Evolutionary conservation across 345 rosid species (phyloP).

Genomic region (Gossypium anomalum): DNA sequence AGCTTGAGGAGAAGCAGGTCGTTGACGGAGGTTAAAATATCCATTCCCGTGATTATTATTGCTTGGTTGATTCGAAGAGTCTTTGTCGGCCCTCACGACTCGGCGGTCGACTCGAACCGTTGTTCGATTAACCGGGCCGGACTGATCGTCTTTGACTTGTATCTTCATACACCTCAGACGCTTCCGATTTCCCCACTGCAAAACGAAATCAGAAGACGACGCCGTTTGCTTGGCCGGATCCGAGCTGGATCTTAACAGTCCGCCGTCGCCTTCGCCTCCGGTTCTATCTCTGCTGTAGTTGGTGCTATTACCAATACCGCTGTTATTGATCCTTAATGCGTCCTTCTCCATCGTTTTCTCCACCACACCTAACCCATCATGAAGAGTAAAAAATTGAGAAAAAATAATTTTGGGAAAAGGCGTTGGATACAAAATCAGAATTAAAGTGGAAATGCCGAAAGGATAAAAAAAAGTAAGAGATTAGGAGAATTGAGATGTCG

Average conservation of each 20-base stretch:
- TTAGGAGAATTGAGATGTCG: not conserved
- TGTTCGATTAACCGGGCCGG: slow-evolving; percentile 35
- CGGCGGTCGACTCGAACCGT: slow-evolving; percentile 53
- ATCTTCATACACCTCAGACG: slow-evolving; percentile 71
- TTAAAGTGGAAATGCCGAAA: not conserved
- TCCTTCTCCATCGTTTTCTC: slow-evolving; percentile 46
- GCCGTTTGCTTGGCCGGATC: slow-evolving; percentile 31
- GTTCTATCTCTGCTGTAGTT: slow-evolving; percentile 20
- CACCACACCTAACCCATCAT: slow-evolving; percentile 29
- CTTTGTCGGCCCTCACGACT: slow-evolving; percentile 42
- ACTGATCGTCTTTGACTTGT: slow-evolving; percentile 46
- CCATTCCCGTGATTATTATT: slow-evolving; percentile 22
- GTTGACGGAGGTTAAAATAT: slow-evolving; percentile 52
- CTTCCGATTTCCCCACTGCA: slow-evolving; percentile 78
- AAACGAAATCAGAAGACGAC: slow-evolving; percentile 46
- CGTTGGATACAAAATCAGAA: not conserved
- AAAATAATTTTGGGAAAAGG: not conserved
- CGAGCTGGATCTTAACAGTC: slow-evolving; percentile 35
- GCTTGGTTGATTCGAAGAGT: slow-evolving; percentile 28
- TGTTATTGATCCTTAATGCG: slow-evolving; percentile 26
- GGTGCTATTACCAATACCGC: slow-evolving; percentile 17
- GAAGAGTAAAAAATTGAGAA: not conserved
- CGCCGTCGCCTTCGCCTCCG: slow-evolving; percentile 21
- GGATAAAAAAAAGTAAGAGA: not conserved
- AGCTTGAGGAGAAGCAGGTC: slow-evolving; percentile 42